Evolutionary conservation across 768 basidiomycete species (phyloP), one percentile per base, ranked within the genome.

Genomic region (Terana coerulea): DNA sequence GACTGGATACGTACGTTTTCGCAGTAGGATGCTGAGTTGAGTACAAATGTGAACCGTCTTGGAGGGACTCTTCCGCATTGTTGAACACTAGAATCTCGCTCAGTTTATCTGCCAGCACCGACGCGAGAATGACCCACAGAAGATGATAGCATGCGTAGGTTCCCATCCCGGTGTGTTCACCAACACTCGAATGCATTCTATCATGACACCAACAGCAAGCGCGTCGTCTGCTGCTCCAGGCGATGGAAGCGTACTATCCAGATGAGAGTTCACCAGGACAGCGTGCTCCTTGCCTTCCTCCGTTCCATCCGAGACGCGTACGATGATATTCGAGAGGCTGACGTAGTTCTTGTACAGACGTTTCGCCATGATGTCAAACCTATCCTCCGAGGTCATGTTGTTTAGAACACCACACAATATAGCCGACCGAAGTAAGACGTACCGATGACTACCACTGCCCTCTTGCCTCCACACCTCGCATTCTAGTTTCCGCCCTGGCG

Each of bases 21-120:
- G 81, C 84, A 52, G 75, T 75, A 14, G 81, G 82, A 64, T 97
- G 92, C 61, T 95, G 92, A 0, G 93, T 97, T 5, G 93, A 85
- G 67, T 86, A 98, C 3, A 97, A 73, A 68, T 98, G 95, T 0
- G 91, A 94, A 0, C 88, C 94, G 62, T 98, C 95, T 67, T 98
- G 95, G 26, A 98, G 71, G 1, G 88, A 91, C 64, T 98, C 95
- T 67, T 98, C 95, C 10, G 88, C 95, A 54, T 95, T 79, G 59
- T 98, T 98, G 73, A 95, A 97, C 54, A 98, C 91, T 94, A 54
- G 37, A 33, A 43, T 15, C 11, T 31, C 41, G 47, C 12, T 24
- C 21, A 26, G 34, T n/a, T 41, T 41, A 10, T 29, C 10, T 40
- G 5, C 30, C 1, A 34, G 12, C 0, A n/a, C n/a, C n/a, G n/a